Base-by-base conservation (phyloP, 129 eudicot genomes). In the carrot (Daucus carota) region DNA sequence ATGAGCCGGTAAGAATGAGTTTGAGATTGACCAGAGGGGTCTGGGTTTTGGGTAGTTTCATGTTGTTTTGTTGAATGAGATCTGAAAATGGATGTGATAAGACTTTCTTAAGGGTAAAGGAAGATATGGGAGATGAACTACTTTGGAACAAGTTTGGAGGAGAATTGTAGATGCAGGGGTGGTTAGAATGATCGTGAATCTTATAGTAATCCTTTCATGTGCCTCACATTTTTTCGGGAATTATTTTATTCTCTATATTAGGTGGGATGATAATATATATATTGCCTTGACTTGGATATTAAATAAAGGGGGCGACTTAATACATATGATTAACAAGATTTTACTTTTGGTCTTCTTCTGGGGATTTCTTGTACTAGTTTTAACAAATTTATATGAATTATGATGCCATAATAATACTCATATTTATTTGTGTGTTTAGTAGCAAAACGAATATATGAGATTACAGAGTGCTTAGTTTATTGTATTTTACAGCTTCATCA, bases 1-100 rank as follows among this genome's bases (percentile, higher is more conserved):
- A 66, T 65, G 47, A 6, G 66, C 70, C 32, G 15, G 69, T 74
- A 29, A 83, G 29, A 43, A 81, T 76, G 71, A 81, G 87, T 38
- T 86, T 83, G n/a, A 42, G 38, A 60, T 76, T 32, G 66, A 75
- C 26, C n/a, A n/a, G n/a, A 33, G 69, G 59, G 69, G 24, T 52
- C 5, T 75, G 82, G 77, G 59, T 74, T 76, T 76, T 86, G 18
- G 78, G 10, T 41, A 78, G 6, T 47, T 67, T 83, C 85, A 83
- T 86, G 63, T 18, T 71, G 65, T 13, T 45, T 13, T 14, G 48
- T 13, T 14, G 48, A 45, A 45, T 45, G 48, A 45, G 65, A n/a
- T 11, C 2, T 57, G 9, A 28, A 57, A 24, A n/a, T 9, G 65
- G 1, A 57, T 57, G 20, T 50, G 62, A 1, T 15, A 57, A 57